Conservation (phyloP, 208 protist genomes). For the Acanthamoeba healyi region DNA sequence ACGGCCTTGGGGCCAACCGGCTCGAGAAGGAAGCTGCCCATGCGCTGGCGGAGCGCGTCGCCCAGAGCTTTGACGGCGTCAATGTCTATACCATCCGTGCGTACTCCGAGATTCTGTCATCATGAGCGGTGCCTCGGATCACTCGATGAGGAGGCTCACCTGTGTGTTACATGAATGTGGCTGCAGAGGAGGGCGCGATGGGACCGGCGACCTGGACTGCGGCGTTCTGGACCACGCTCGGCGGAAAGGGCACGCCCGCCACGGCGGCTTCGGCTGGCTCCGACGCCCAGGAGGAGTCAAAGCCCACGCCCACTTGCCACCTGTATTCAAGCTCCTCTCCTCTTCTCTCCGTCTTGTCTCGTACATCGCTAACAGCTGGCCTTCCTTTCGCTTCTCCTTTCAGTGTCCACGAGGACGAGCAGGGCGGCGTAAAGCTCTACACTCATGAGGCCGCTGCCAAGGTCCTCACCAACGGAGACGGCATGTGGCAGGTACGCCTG, state of each 20-base stretch:
- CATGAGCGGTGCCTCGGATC: no score
- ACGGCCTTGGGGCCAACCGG: not conserved
- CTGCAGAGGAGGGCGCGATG: not conserved
- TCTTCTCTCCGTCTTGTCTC: not conserved
- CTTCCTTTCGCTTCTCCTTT: not conserved
- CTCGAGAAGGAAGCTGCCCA: not conserved
- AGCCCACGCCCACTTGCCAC: not conserved
- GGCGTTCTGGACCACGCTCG: slow-evolving; percentile 23
- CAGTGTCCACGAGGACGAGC: not conserved
- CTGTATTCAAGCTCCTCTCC: not conserved
- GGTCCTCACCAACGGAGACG: not conserved
- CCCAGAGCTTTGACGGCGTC: not conserved
- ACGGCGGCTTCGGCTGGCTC: not conserved
- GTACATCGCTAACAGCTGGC: not conserved
- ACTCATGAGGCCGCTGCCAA: not conserved
- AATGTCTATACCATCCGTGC: not conserved
- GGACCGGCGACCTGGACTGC: not conserved
- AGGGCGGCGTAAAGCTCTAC: not conserved
- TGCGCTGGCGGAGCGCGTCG: not conserved
- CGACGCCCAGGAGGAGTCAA: slow-evolving; percentile 2
- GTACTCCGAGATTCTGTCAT: not conserved
- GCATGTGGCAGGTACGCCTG: not conserved
- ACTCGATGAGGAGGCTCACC: not conserved
- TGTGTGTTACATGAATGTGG: no score
- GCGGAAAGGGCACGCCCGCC: slow-evolving; percentile 46